These are phyloP conservation scores for Saccharomycopsis amapae DNA, from an alignment of 805 yeast species.

Conservation along the genomic window DNA sequence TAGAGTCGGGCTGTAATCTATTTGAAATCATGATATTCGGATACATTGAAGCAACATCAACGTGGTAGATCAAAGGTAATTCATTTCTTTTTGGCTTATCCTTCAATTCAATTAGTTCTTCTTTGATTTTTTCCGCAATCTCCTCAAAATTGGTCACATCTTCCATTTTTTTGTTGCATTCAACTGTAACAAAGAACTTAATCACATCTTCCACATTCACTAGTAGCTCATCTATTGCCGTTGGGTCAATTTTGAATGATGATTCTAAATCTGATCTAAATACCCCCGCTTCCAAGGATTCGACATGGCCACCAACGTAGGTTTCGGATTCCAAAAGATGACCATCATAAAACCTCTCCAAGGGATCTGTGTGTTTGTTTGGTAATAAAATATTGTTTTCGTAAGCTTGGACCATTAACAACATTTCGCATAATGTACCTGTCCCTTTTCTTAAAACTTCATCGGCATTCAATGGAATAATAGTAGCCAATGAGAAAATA, in stretches of 20 bases:
- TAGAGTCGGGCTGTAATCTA: slow-evolving; percentile 95
- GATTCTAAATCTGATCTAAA: slow-evolving; percentile 81
- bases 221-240: slow-evolving; percentile 73
- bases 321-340: slow-evolving; percentile 93
- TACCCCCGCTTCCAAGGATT: slow-evolving; percentile 95
- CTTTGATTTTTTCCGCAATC: slow-evolving; percentile 51
- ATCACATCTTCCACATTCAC: slow-evolving; percentile 69
- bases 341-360: slow-evolving; percentile 92
- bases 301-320: slow-evolving; percentile 98
- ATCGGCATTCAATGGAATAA: slow-evolving; percentile 93
- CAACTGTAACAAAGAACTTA: slow-evolving; percentile 77
- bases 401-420: slow-evolving; percentile 93
- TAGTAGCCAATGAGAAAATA: slow-evolving; percentile 90
- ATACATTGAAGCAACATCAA: slow-evolving; percentile 99
- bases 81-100: slow-evolving; percentile 61
- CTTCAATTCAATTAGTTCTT: slow-evolving; percentile 50
- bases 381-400: slow-evolving; percentile 72
- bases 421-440: slow-evolving; percentile 97
- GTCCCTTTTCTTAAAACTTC: slow-evolving; percentile 96
- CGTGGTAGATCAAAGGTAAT: slow-evolving; percentile 86
- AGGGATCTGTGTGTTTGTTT: slow-evolving; percentile 87
- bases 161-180: slow-evolving; percentile 61
- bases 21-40: slow-evolving; percentile 98
- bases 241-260: slow-evolving; percentile 71
- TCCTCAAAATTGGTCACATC: slow-evolving; percentile 80